phyloP scores from a whole-genome alignment of 805 yeast genomes.

The Monosporozyma servazzii region DNA sequence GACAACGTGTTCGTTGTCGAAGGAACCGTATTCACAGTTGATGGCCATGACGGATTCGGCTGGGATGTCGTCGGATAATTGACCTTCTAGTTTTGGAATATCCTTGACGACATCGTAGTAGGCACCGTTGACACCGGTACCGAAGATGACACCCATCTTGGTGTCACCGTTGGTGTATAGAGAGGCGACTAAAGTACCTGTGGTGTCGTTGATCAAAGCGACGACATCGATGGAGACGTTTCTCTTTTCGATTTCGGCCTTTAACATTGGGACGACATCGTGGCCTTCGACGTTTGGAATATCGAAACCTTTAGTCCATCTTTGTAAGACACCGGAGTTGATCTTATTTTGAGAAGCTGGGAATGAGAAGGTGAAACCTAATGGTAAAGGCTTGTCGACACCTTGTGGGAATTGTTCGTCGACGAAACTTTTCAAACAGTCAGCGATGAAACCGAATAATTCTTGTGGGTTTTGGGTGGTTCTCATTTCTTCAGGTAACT shows the following conservation, averaged over 20 bases:
- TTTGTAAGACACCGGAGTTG: constrained; percentile 77
- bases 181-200: constrained; percentile 94
- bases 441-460: constrained; percentile 81
- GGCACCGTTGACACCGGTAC: constrained; percentile 97
- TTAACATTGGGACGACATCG: constrained; percentile 89
- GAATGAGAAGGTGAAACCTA: constrained; percentile 93
- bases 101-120: constrained; percentile 69
- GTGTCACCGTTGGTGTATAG: constrained; percentile 83
- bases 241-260: constrained; percentile 54
- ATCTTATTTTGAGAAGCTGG: constrained; percentile 80
- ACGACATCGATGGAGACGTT: constrained; percentile 76
- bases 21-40: constrained; percentile 97
- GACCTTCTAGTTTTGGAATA: constrained; percentile 76
- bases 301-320: constrained; percentile 98
- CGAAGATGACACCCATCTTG: constrained; percentile 91
- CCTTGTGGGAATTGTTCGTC: constrained; percentile 63
- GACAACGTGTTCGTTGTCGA: constrained; percentile 77
- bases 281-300: constrained; percentile 88
- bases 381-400: constrained; percentile 49
- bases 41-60: constrained; percentile 77
- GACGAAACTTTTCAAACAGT: constrained; percentile 62
- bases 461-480: constrained; percentile 61
- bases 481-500: constrained; percentile 69
- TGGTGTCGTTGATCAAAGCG: constrained; percentile 92
- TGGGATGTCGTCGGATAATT: constrained; percentile 52